Conservation (phyloP, 225 moss, liverwort and hornwort genomes). For the Sphagnum tenellum region DNA sequence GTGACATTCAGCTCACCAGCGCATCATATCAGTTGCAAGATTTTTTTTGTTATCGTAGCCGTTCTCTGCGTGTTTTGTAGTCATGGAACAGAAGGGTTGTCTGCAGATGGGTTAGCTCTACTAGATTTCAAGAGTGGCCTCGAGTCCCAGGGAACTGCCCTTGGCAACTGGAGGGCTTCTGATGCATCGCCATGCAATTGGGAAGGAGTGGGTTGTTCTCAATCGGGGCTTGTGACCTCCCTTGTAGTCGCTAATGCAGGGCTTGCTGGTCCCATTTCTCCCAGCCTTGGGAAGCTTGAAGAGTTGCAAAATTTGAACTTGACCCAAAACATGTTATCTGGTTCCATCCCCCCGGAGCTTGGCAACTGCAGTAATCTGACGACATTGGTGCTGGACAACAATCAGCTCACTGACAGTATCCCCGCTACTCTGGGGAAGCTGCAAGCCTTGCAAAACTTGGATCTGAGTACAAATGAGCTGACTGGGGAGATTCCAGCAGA, state of each 20-base stretch:
- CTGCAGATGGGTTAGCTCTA: too few species aligned
- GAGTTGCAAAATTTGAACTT: conserved; percentile 32
- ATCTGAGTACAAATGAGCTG: conserved; percentile 7
- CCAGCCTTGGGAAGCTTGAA: conserved; percentile 22
- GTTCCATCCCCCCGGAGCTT: conserved; percentile 13
- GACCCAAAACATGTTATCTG: conserved; percentile 23
- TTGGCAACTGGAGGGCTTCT: too few species aligned
- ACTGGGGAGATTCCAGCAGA: conserved; percentile 23
- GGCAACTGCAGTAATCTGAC: conserved; percentile 30
- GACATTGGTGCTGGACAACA: conserved; percentile 16
- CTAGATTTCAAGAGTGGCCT: too few species aligned
- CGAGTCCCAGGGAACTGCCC: too few species aligned
- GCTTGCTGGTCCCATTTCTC: conserved; percentile 20
- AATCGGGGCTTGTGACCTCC: background rate
- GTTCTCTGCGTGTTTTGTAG: conserved; percentile 1
- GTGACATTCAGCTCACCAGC: too few species aligned
- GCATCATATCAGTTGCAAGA: too few species aligned
- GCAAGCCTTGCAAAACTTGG: too few species aligned
- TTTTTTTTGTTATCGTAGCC: too few species aligned
- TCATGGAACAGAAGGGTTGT: background rate
- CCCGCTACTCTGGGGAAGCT: too few species aligned
- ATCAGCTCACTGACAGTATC: too few species aligned
- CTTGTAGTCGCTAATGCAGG: background rate
- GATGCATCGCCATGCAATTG: background rate
- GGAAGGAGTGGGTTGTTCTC: background rate